Percentiles rank a stretch among this genome's conserved stretches.
Evolutionary conservation across 2,329 filamentous ascomycete species (phyloP).

Genomic region (Curvularia spicifera): DNA sequence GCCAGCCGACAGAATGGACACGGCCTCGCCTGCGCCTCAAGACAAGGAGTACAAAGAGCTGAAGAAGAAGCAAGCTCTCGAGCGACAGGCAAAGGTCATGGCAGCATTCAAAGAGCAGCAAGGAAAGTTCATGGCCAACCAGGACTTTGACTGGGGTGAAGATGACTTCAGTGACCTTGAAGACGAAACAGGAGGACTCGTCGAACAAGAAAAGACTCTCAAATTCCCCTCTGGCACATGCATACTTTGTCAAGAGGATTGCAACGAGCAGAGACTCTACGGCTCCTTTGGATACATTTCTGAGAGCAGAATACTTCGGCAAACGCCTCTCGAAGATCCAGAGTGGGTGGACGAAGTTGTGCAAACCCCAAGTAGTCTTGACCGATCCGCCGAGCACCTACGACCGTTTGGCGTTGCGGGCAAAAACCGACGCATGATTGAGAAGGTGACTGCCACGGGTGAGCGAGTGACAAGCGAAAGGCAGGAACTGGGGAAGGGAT

Average conservation of each 20-base stretch:
- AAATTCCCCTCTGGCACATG: conserved; percentile 93
- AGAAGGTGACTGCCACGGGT: conserved; percentile 76
- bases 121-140: conserved; percentile 89
- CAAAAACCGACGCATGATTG: conserved; percentile 79
- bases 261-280: conserved; percentile 84
- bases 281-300: conserved; percentile 91
- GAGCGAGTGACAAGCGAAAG: conserved; percentile 74
- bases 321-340: conserved; percentile 81
- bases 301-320: conserved; percentile 83
- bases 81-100: conserved; percentile 92
- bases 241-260: conserved; percentile 95
- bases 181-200: conserved; percentile 63
- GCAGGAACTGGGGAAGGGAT: conserved; percentile 88
- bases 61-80: conserved; percentile 89
- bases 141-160: conserved; percentile 88
- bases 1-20: conserved; percentile 78
- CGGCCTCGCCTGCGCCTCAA: conserved; percentile 75
- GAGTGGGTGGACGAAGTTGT: conserved; percentile 86
- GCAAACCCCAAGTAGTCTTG: conserved; percentile 79
- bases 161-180: conserved; percentile 78
- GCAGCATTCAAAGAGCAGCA: conserved; percentile 98
- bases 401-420: conserved; percentile 90
- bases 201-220: conserved; percentile 75
- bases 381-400: conserved; percentile 80
- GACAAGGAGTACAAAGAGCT: conserved; percentile 79